Conservation (phyloP, 495 filamentous ascomycete genomes). For the Xylaria sp. region DNA sequence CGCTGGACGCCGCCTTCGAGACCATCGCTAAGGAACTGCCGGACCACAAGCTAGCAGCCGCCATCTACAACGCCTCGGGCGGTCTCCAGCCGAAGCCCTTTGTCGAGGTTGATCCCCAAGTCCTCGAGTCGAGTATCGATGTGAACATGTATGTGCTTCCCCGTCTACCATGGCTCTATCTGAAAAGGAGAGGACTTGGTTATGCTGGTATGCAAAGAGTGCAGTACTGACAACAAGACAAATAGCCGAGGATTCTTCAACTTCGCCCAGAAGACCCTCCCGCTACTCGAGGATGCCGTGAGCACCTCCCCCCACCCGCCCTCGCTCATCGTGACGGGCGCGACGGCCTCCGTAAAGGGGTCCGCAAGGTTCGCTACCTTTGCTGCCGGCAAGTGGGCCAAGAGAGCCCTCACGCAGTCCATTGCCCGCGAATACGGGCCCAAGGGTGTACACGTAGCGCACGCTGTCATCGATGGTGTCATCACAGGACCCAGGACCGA, state of each 20-base stretch:
- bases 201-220: neutral
- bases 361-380: constrained; percentile 69
- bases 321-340: constrained; percentile 85
- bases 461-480: constrained; percentile 83
- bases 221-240: neutral
- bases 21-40: constrained; percentile 66
- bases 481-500: constrained; percentile 82
- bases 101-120: constrained; percentile 70
- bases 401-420: constrained; percentile 74
- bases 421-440: constrained; percentile 87
- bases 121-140: constrained; percentile 62
- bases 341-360: constrained; percentile 79
- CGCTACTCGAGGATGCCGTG: constrained; percentile 67
- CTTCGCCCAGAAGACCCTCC: constrained; percentile 77
- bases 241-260: constrained; percentile 72
- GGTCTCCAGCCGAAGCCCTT: constrained; percentile 79
- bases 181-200: neutral
- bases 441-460: constrained; percentile 83
- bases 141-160: constrained; percentile 64
- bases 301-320: constrained; percentile 66
- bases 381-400: constrained; percentile 69
- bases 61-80: constrained; percentile 82
- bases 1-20: constrained; percentile 70
- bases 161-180: neutral
- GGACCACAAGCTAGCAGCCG: constrained; percentile 68